phyloP scores from a whole-genome alignment of 2,329 filamentous ascomycete species.

The Knufia fluminis region DNA sequence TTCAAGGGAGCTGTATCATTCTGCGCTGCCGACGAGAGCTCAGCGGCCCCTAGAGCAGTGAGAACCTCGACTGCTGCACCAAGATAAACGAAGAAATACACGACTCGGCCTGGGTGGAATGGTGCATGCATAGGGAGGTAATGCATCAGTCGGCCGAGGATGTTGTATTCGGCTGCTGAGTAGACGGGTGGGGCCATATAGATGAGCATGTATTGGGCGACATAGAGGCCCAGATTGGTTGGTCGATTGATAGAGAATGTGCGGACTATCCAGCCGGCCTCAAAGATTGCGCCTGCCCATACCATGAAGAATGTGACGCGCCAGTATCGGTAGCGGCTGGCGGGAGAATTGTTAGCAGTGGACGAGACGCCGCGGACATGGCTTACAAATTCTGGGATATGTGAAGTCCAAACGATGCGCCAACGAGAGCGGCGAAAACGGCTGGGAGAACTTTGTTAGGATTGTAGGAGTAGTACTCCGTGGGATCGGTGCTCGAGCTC shows the following conservation, averaged over 20 bases:
- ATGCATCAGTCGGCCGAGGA: constrained; percentile 30
- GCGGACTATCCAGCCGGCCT: constrained; percentile 30
- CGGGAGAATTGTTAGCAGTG: background rate
- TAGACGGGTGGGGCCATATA: constrained; percentile 30
- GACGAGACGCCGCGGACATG: background rate
- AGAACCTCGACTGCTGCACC: constrained; percentile 29
- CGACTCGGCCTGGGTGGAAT: constrained; percentile 29
- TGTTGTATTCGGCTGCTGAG: constrained; percentile 30
- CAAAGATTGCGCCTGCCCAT: constrained; percentile 30
- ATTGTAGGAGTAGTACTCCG: constrained; percentile 18
- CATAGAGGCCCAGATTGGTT: constrained; percentile 26
- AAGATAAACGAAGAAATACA: constrained; percentile 30
- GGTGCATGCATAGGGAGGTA: constrained; percentile 33
- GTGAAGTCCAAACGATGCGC: constrained; percentile 26
- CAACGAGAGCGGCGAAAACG: constrained; percentile 28
- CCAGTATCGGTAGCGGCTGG: constrained; percentile 28
- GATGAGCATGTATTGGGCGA: constrained; percentile 29
- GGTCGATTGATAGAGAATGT: constrained; percentile 25
- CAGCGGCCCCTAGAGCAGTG: constrained; percentile 27
- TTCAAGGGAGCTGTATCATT: constrained; percentile 17
- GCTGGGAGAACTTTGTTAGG: constrained; percentile 29
- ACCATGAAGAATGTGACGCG: constrained; percentile 30
- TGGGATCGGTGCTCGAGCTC: background rate
- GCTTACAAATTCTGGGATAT: constrained; percentile 29
- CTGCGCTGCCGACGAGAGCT: constrained; percentile 19